Conservation (phyloP, 306 rosid genomes). For the Coriaria nepalensis region DNA sequence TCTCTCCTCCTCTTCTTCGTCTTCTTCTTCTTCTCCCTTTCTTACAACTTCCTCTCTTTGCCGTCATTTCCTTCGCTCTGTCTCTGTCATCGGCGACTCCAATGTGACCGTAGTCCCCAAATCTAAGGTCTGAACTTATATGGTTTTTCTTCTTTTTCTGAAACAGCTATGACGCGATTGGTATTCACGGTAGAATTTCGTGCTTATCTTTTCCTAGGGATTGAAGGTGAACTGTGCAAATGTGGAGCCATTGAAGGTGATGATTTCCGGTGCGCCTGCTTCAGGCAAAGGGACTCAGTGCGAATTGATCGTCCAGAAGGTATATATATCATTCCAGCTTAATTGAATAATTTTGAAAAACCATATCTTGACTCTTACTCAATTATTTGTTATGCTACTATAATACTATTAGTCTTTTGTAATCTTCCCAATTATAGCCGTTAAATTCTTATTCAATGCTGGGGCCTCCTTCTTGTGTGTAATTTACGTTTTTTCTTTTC, state of each 20-base stretch:
- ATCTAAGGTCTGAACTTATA: conserved; percentile 27
- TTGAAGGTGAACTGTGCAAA: conserved; percentile 40
- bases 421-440: no score
- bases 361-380: background rate
- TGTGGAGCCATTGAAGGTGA: conserved; percentile 59
- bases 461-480: no score
- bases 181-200: background rate
- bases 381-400: no score
- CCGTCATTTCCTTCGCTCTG: conserved; percentile 29
- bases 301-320: conserved; percentile 75
- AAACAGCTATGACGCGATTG: background rate
- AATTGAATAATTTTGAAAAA: no score
- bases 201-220: conserved; percentile 23
- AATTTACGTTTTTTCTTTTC: no score
- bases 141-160: background rate
- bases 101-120: conserved; percentile 21
- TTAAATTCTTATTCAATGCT: no score
- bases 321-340: conserved; percentile 1
- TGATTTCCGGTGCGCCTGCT: conserved; percentile 95
- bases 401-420: no score
- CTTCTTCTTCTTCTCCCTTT: conserved; percentile 13
- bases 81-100: conserved; percentile 14
- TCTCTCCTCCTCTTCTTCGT: conserved; percentile 17
- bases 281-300: conserved; percentile 98
- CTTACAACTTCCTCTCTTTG: conserved; percentile 21